phyloP scores from a whole-genome alignment of 1,284 basidiomycete species.

The Erythrobasidium hasegawianum region DNA sequence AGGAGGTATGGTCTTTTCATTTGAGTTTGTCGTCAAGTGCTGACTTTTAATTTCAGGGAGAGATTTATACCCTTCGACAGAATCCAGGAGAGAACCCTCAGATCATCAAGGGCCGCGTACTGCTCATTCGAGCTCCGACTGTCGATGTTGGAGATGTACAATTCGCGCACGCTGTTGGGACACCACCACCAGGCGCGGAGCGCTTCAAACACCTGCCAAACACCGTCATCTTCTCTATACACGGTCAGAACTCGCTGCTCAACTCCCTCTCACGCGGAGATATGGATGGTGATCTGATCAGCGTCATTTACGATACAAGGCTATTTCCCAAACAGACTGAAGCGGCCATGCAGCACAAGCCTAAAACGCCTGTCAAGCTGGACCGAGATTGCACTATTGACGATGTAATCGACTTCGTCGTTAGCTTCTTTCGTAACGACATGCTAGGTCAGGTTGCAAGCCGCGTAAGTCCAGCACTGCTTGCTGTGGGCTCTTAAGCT shows the following conservation, averaged over 20 bases:
- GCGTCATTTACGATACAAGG: slow-evolving; percentile 53
- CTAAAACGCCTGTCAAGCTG: slow-evolving; percentile 55
- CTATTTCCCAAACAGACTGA: slow-evolving; percentile 56
- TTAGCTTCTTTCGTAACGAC: slow-evolving; percentile 45
- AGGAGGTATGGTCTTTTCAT: slow-evolving; percentile 52
- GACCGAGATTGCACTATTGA: slow-evolving; percentile 59
- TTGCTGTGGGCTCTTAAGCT: too few species aligned
- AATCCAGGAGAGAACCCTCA: slow-evolving; percentile 28
- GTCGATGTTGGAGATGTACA: slow-evolving; percentile 67
- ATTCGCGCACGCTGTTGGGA: slow-evolving; percentile 59
- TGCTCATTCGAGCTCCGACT: slow-evolving; percentile 62
- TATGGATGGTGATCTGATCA: slow-evolving; percentile 50
- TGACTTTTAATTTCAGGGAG: slow-evolving; percentile 43
- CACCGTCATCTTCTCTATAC: slow-evolving; percentile 48
- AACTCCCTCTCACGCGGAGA: slow-evolving; percentile 64
- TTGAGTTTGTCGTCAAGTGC: neutral
- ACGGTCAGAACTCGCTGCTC: slow-evolving; percentile 56
- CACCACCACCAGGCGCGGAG: slow-evolving; percentile 52
- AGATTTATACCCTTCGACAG: slow-evolving; percentile 55
- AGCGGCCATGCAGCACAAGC: slow-evolving; percentile 57
- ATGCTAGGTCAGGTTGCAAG: slow-evolving; percentile 37
- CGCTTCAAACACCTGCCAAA: slow-evolving; percentile 52
- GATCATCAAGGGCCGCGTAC: slow-evolving; percentile 58
- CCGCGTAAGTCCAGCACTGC: too few species aligned
- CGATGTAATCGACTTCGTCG: slow-evolving; percentile 69